Base-by-base conservation (phyloP, 495 filamentous ascomycete genomes). In the Tuber indicum region DNA sequence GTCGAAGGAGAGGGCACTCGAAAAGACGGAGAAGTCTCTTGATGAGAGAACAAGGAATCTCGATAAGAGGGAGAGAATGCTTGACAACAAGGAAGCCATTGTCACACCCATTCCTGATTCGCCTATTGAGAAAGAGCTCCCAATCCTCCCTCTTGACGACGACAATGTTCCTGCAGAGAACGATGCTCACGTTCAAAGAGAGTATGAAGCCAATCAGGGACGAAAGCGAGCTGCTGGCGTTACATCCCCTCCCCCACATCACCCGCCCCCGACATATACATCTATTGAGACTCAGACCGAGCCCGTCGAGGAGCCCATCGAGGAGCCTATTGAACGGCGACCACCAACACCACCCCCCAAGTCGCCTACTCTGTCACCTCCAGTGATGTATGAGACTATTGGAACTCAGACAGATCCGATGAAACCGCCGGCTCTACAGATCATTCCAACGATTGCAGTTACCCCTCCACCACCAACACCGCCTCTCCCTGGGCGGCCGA, bases 401-500 rank as follows among this genome's bases (percentile, higher is more conserved):
- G 92, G 91, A 7, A 94, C 92, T 0, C 94, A 97, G 84, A 98
- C 94, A 4, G 91, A 91, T 32, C 82, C 84, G 23, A 83, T 78
- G 73, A 82, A 76, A 32, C 81, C 82, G 69, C 82, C 86, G 39
- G 79, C 81, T 72, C 81, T 85, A 17, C 84, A 87, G 73, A 80
- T 85, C 14, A 89, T 91, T 75, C 89, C 89, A 58, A 89, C 86
- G 71, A 91, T 91, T 76, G 88, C 88, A 77, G 87, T 91, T 79
- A 88, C 89, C 72, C 89, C 89, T 41, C 89, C 89, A 39, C 89
- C 89, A 17, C 85, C 86, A 10, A 89, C 88, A 16, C 88, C 89
- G 1, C 86, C 85, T 16, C 86, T 88, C 77, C 86, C 88, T 41
- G 83, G 85, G 6, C 85, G 89, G 41, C 89, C 89, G 49, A 88